These are phyloP conservation scores for Nothophoma quercina DNA, from an alignment of 2,329 filamentous ascomycete species.

Conservation along the genomic window DNA sequence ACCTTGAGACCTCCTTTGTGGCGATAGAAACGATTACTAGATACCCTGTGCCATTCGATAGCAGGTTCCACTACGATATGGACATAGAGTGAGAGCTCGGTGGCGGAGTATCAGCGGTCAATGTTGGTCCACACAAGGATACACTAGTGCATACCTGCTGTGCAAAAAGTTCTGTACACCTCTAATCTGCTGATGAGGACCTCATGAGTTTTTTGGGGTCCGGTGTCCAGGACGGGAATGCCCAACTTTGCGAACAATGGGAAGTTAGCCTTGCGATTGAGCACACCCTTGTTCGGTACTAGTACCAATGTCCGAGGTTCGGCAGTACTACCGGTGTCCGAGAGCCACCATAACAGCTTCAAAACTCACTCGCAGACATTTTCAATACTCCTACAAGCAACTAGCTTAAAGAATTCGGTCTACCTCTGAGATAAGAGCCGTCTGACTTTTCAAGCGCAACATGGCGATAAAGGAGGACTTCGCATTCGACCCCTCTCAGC, in stretches of 20 bases:
- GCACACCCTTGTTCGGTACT: conserved; percentile 1
- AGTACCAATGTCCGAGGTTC: too few species aligned
- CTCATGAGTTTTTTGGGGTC: not conserved
- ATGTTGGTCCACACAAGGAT: not conserved
- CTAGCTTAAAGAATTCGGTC: not conserved
- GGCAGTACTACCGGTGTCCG: too few species aligned
- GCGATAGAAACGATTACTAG: not conserved
- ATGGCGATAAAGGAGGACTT: not conserved
- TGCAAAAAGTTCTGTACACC: not conserved
- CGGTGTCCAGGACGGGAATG: too few species aligned
- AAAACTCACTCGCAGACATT: not conserved
- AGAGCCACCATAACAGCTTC: not conserved
- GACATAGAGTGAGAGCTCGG: not conserved
- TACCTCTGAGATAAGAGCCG: not conserved
- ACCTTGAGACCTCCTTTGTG: not conserved
- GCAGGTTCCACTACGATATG: not conserved
- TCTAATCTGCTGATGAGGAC: not conserved
- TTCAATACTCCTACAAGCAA: not conserved
- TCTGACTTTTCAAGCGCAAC: not conserved
- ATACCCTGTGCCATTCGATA: not conserved
- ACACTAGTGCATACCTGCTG: not conserved
- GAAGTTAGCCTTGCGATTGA: not conserved
- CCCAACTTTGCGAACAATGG: not conserved
- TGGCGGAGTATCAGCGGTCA: too few species aligned
- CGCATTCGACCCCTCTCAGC: conserved; percentile 1